phyloP scores from a whole-genome alignment of 352 stramenopile genomes.

The Phytophthora aleatoria region DNA sequence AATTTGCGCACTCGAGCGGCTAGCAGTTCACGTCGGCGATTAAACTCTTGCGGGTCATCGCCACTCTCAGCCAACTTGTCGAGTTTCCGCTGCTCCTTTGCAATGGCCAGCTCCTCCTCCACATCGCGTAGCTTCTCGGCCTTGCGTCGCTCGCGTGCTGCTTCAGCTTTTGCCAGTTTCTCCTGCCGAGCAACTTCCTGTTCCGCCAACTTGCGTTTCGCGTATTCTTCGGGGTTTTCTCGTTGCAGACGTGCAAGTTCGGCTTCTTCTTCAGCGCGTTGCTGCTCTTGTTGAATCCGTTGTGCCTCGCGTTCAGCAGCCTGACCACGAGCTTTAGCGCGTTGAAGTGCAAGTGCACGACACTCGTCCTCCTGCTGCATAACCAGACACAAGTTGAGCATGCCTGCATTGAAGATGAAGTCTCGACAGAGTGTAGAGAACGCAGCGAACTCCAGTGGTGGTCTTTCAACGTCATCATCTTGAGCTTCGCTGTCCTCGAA shows the following conservation, averaged over 20 bases:
- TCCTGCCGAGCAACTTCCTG: conserved; percentile 39
- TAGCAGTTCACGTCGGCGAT: conserved; percentile 47
- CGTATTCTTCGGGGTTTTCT: conserved; percentile 48
- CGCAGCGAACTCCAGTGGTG: conserved; percentile 59
- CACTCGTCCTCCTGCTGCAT: conserved; percentile 55
- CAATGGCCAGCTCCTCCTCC: conserved; percentile 66
- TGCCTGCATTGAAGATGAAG: conserved; percentile 58
- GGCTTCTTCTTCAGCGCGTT: conserved; percentile 30
- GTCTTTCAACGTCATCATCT: conserved; percentile 21
- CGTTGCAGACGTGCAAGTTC: conserved; percentile 41
- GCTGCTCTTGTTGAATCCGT: conserved; percentile 22
- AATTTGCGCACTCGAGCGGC: conserved; percentile 51
- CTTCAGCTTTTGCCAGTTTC: conserved; percentile 38
- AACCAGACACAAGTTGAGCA: conserved; percentile 52
- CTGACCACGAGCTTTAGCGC: conserved; percentile 19
- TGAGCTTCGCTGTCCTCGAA: conserved; percentile 18
- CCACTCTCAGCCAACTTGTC: conserved; percentile 50
- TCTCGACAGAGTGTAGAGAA: conserved; percentile 66
- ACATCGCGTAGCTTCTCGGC: conserved; percentile 53
- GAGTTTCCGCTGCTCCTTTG: conserved; percentile 67
- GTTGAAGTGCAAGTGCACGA: conserved; percentile 12
- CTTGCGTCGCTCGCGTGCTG: conserved; percentile 54
- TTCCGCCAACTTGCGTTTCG: conserved; percentile 41
- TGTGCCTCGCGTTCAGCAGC: conserved; percentile 27
- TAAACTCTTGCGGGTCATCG: conserved; percentile 49